Percentiles rank a stretch among this genome's conserved stretches.
Evolutionary conservation across 139 green algal species (phyloP).

Genomic region (Ulvella scutata): DNA sequence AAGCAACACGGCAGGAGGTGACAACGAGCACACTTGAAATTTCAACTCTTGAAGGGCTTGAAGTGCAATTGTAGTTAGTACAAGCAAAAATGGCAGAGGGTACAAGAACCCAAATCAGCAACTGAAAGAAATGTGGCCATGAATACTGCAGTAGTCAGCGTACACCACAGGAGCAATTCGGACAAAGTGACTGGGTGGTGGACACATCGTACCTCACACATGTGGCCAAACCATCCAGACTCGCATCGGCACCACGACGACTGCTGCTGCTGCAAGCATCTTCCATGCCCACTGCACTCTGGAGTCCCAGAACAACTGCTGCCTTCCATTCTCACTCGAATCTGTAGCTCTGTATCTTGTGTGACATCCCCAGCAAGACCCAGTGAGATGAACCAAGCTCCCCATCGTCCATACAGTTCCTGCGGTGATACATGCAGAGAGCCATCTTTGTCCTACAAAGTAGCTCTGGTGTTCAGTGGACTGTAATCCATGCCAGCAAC

Average conservation of each 20-base stretch:
- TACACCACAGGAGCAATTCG: too few relatives aligned
- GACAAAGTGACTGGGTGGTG: too few relatives aligned
- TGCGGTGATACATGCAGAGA: background rate
- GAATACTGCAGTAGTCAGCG: too few relatives aligned
- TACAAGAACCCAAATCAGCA: too few relatives aligned
- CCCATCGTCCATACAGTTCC: background rate
- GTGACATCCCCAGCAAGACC: background rate
- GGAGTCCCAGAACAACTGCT: background rate
- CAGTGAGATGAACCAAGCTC: background rate
- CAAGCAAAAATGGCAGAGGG: too few relatives aligned
- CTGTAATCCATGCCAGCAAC: too few relatives aligned
- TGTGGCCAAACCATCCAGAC: background rate
- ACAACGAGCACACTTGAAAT: too few relatives aligned
- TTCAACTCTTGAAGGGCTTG: too few relatives aligned
- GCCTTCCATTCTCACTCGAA: background rate
- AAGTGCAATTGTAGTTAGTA: too few relatives aligned
- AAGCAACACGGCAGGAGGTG: background rate
- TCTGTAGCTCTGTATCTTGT: background rate
- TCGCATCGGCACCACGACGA: background rate
- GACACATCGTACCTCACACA: background rate
- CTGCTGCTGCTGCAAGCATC: background rate
- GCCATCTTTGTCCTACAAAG: too few relatives aligned
- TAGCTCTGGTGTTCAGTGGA: too few relatives aligned
- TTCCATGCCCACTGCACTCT: background rate
- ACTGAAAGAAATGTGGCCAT: too few relatives aligned